Percentiles rank a stretch among this genome's conserved stretches.
phyloP scores from a whole-genome alignment of 495 filamentous ascomycete genomes.

The Staphylotrichum tortipilum region DNA sequence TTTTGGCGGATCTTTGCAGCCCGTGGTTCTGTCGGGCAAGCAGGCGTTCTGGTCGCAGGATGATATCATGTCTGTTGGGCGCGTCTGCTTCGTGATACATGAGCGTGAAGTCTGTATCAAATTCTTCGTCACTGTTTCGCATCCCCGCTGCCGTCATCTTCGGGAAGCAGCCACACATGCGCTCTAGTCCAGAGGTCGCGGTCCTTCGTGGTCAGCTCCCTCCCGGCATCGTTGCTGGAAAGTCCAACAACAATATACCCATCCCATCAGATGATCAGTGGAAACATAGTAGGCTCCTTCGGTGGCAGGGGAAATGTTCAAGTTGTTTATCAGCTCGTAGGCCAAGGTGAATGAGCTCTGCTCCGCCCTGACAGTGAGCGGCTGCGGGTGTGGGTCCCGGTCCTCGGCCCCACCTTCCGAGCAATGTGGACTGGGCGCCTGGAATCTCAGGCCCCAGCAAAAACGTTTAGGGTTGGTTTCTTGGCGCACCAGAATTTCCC shows the following conservation, averaged over 20 bases:
- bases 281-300: too few species aligned
- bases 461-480: slow-evolving; percentile 23
- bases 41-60: slow-evolving; percentile 16
- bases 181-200: too few species aligned
- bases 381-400: not conserved
- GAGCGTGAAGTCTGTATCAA: not conserved
- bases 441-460: slow-evolving; percentile 10
- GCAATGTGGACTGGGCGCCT: slow-evolving; percentile 6
- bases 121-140: not conserved
- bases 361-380: not conserved
- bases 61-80: slow-evolving; percentile 13
- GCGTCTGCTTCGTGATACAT: not conserved
- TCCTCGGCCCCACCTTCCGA: not conserved
- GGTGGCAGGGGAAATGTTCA: too few species aligned
- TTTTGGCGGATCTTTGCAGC: slow-evolving; percentile 1
- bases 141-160: too few species aligned
- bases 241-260: too few species aligned
- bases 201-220: too few species aligned
- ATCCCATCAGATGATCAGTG: too few species aligned
- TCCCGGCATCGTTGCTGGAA: too few species aligned
- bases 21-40: slow-evolving; percentile 8
- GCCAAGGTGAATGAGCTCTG: not conserved
- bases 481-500: slow-evolving; percentile 28
- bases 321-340: too few species aligned
- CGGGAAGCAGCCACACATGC: too few species aligned